Evolutionary conservation across 1,139 yeast species (phyloP).

Genomic region (Dujonia santamariae): DNA sequence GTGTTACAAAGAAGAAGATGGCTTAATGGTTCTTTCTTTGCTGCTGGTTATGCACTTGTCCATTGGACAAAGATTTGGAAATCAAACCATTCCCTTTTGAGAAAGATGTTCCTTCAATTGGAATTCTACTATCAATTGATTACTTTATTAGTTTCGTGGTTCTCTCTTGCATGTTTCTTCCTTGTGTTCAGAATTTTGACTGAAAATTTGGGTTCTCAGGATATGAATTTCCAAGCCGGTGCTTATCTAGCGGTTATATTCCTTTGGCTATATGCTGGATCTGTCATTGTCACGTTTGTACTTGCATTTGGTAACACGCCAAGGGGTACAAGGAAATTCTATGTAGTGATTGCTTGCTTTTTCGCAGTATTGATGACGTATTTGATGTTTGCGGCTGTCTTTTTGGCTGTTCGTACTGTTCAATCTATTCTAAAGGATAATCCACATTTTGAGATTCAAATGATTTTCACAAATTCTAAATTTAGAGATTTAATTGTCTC

Average conservation of each 20-base stretch:
- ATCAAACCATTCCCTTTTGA: constrained; percentile 58
- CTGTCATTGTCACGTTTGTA: constrained; percentile 43
- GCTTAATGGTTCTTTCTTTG: constrained; percentile 84
- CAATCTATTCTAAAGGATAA: constrained; percentile 32
- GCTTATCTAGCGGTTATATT: constrained; percentile 40
- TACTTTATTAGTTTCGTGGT: constrained; percentile 73
- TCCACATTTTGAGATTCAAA: constrained; percentile 31
- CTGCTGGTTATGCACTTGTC: constrained; percentile 71
- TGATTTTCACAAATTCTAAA: constrained; percentile 58
- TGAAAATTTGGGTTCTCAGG: constrained; percentile 49
- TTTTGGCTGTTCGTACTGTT: constrained; percentile 75
- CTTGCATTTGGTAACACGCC: constrained; percentile 50
- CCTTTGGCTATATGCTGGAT: constrained; percentile 42
- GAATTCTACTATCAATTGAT: constrained; percentile 70
- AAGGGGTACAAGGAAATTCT: constrained; percentile 44
- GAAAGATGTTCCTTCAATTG: constrained; percentile 62
- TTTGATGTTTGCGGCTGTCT: constrained; percentile 70
- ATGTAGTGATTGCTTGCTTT: constrained; percentile 37
- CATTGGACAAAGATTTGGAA: constrained; percentile 73
- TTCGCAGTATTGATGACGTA: constrained; percentile 47
- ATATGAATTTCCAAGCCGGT: constrained; percentile 45
- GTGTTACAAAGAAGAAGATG: constrained; percentile 79
- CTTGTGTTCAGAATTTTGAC: constrained; percentile 67
- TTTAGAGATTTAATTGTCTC: constrained; percentile 89
- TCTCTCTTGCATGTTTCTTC: constrained; percentile 72